A percentile compares a stretch with the other conserved stretches of the same genome.
phyloP scores from a whole-genome alignment of 2,329 filamentous ascomycete genomes.

The Ophiostoma novo-ulmi region DNA sequence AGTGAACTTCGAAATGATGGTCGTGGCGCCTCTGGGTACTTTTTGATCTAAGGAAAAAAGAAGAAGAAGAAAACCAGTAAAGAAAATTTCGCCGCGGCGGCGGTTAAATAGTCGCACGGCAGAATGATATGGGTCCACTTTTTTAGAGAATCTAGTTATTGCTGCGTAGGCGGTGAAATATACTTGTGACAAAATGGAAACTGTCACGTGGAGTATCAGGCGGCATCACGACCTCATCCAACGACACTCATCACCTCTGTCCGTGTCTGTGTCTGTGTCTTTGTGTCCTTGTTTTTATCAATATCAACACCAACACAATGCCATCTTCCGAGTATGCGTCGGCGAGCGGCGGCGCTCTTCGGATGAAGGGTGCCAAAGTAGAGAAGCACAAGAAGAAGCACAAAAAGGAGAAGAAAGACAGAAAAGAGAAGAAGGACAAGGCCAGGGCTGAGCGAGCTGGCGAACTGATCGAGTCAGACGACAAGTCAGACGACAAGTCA shows the following conservation, averaged over 20 bases:
- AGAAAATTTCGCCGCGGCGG: constrained; percentile 20
- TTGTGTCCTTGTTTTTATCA: not conserved
- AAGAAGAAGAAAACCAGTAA: constrained; percentile 32
- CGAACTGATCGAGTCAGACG: constrained; percentile 19
- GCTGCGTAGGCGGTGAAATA: constrained; percentile 2
- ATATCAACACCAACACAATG: constrained; percentile 43
- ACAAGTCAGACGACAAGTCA: constrained; percentile 14
- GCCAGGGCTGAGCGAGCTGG: not conserved
- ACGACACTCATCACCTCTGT: not conserved
- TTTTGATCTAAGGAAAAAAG: constrained; percentile 55
- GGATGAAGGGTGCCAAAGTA: constrained; percentile 72
- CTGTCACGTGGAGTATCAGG: not conserved
- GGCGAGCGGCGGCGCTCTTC: constrained; percentile 66
- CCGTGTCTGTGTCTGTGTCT: not conserved
- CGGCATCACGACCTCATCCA: not conserved
- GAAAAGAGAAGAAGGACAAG: constrained; percentile 11
- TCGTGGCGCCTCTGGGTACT: constrained; percentile 60
- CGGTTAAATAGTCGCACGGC: constrained; percentile 13
- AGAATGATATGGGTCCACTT: not conserved
- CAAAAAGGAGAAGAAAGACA: constrained; percentile 14
- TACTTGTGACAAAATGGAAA: not conserved
- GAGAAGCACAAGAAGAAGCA: constrained; percentile 55
- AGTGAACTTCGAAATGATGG: constrained; percentile 48
- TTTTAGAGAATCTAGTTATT: not conserved
- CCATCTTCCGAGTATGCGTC: constrained; percentile 69